phyloP scores from a whole-genome alignment of 768 basidiomycete genomes.

The Psilocybe tampanensis region DNA sequence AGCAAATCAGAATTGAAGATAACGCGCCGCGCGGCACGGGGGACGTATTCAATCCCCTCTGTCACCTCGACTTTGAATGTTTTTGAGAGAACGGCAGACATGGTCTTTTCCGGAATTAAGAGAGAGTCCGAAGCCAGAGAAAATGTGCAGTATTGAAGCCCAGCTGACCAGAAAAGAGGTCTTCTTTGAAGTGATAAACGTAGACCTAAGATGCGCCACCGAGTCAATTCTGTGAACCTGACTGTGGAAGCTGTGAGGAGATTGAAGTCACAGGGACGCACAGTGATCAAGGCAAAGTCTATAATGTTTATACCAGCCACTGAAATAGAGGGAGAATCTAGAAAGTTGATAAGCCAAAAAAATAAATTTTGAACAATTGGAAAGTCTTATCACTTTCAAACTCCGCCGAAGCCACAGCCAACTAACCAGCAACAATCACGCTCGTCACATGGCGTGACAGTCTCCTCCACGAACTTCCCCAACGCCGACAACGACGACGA shows the following conservation, averaged over 20 bases:
- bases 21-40: conserved; percentile 64
- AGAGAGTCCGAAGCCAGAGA: not conserved
- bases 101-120: conserved; percentile 1
- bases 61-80: conserved; percentile 43
- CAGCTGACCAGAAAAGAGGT: conserved; percentile 6
- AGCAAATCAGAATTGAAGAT: conserved; percentile 63
- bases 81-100: conserved; percentile 30
- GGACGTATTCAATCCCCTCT: conserved; percentile 34
- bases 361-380: not conserved
- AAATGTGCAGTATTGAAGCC: not conserved
- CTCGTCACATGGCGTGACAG: conserved; percentile 8
- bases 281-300: conserved; percentile 3
- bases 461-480: not conserved
- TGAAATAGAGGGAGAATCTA: not conserved
- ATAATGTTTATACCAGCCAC: not conserved
- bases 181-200: not conserved
- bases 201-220: conserved; percentile 10
- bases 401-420: not conserved
- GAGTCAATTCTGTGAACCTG: conserved; percentile 12
- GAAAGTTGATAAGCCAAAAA: conserved; percentile 4
- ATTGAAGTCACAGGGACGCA: conserved; percentile 12
- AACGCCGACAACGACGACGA: conserved; percentile 15
- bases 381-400: conserved; percentile 15
- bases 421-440: not conserved
- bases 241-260: conserved; percentile 3